Conservation (phyloP, 768 basidiomycete species). For the Mycena belliarum region DNA sequence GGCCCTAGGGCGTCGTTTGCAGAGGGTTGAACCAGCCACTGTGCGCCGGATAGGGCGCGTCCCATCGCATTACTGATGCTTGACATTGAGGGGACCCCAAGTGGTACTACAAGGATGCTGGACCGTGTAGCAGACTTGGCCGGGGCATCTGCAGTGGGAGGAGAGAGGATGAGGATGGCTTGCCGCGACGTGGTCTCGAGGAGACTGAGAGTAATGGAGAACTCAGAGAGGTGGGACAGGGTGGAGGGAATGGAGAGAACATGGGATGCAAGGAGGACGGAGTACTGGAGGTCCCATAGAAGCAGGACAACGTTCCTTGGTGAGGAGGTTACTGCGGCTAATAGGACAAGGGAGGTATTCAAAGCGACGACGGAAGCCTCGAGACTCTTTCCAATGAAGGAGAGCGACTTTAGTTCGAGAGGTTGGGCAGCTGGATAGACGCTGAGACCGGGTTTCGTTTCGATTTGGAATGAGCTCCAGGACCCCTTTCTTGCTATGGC, state of each 20-base stretch:
- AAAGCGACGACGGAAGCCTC: slow-evolving; percentile 41
- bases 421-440: slow-evolving; percentile 28
- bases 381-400: slow-evolving; percentile 11
- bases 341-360: slow-evolving; percentile 58
- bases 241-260: slow-evolving; percentile 50
- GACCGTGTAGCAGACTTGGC: slow-evolving; percentile 41
- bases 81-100: slow-evolving; percentile 52
- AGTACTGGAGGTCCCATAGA: slow-evolving; percentile 71
- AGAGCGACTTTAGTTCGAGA: slow-evolving; percentile 29
- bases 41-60: slow-evolving; percentile 40
- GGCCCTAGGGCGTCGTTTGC: slow-evolving; percentile 21
- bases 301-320: slow-evolving; percentile 52
- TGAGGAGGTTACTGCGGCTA: slow-evolving; percentile 44
- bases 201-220: slow-evolving; percentile 33
- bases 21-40: slow-evolving; percentile 43
- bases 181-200: slow-evolving; percentile 43
- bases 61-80: slow-evolving; percentile 68
- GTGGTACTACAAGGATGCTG: slow-evolving; percentile 60
- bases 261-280: slow-evolving; percentile 59
- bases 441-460: slow-evolving; percentile 24
- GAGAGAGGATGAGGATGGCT: slow-evolving; percentile 52
- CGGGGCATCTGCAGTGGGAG: slow-evolving; percentile 27
- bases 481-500: slow-evolving; percentile 11
- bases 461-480: slow-evolving; percentile 35
- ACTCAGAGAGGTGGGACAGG: slow-evolving; percentile 31